Base-by-base conservation (phyloP, 176 grass and related monocot species). In the Rhynchospora pubera region DNA sequence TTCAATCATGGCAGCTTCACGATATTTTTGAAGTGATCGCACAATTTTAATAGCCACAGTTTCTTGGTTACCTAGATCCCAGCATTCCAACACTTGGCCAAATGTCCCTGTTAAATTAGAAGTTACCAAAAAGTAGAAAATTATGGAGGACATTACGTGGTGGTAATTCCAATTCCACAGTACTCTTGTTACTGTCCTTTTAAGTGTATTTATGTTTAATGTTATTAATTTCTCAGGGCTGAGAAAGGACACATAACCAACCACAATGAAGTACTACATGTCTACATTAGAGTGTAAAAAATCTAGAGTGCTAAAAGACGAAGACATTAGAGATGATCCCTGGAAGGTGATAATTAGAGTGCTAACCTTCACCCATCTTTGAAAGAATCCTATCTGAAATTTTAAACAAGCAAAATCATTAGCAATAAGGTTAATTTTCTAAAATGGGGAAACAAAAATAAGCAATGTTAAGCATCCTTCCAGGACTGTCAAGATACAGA, bases 291-390 rank as follows among this genome's bases (percentile, higher is more conserved):
- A 69, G 8, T 19, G 44, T 19, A 19, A 45, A 8, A n/a, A 16
- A 19, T 43, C n/a, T 69, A 45, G 6, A 69, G 16, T 39, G 4
- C 34, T 39, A n/a, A 69, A 45, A 43, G 42, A 5, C 34, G 1
- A 45, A 15, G 1, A 7, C 58, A 45, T 69, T 75, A 51, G 6
- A 75, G 71, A 53, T 75, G 45, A 28, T 75, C 53, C 13, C 1
- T 14, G 21, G 47, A 30, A 53, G 22, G 53, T 3, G 13, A n/a
- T 16, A 79, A 70, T 30, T 57, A 82, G 67, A 65, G 48, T 30
- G 83, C 96, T 84, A 66, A 99, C 96, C 96, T 99, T 94, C 96
- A 70, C 96, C 96, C 96, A 99, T 99, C 84, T 99, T 99, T 91
- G 87, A 94, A 34, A 94, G 90, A 87, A 99, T 99, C 79, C 89